Evolutionary conservation across 768 basidiomycete genomes (phyloP).

Genomic region (Roridomyces roridus): DNA sequence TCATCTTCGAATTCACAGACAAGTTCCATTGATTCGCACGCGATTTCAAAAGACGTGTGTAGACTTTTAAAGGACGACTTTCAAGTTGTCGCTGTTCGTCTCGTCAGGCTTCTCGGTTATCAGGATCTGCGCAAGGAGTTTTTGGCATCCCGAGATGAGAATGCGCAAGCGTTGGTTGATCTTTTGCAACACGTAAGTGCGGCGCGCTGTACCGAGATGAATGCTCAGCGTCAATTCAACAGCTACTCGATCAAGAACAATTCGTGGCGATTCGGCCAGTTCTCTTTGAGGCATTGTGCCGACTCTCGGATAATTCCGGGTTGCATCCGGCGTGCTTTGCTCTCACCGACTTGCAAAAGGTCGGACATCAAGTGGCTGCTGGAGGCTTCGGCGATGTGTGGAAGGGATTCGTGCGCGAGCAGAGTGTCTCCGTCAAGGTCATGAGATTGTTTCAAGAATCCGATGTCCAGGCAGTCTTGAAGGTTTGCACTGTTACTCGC

Average conservation of each 20-base stretch:
- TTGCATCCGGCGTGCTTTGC: slow-evolving; percentile 3
- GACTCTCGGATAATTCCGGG: background rate
- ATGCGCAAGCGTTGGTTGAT: background rate
- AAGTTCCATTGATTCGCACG: too few species aligned
- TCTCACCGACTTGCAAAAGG: background rate
- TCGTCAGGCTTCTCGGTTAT: too few species aligned
- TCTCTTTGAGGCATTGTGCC: background rate
- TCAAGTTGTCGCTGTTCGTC: too few species aligned
- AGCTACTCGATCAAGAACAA: background rate
- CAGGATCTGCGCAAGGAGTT: too few species aligned
- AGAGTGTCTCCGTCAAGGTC: background rate
- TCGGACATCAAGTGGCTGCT: background rate
- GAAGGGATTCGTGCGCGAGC: background rate
- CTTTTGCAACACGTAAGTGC: slow-evolving; percentile 7
- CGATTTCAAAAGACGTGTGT: too few species aligned
- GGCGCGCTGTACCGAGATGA: too few species aligned
- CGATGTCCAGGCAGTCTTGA: background rate
- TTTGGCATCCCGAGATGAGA: background rate
- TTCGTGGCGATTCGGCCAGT: background rate
- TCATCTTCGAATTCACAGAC: too few species aligned
- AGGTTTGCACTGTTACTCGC: background rate
- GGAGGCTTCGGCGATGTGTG: too few species aligned
- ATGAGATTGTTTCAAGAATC: slow-evolving; percentile 2
- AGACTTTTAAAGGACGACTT: too few species aligned
- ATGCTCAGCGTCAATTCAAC: background rate